Conservation (phyloP, 768 basidiomycete species). For the Suillus luteus region DNA sequence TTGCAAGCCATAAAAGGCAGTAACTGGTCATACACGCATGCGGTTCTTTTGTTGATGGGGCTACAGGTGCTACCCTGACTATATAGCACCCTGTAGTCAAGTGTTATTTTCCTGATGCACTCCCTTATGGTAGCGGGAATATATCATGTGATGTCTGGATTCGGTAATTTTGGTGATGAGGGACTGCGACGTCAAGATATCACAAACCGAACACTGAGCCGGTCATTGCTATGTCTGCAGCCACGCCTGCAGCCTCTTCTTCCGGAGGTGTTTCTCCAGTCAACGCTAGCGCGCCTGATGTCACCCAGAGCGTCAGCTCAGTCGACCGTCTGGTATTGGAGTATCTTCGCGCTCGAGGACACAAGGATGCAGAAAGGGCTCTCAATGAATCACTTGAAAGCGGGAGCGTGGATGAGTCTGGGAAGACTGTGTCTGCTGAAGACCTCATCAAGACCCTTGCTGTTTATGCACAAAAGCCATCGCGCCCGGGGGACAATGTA, state of each 20-base stretch:
- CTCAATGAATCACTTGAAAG: conserved; percentile 43
- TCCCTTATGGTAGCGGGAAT: too few species aligned
- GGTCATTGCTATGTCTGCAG: conserved; percentile 29
- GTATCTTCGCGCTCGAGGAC: conserved; percentile 50
- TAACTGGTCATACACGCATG: too few species aligned
- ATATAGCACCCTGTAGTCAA: too few species aligned
- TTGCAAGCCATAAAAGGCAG: too few species aligned
- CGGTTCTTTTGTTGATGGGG: too few species aligned
- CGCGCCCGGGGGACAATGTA: conserved; percentile 67
- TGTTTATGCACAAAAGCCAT: conserved; percentile 69
- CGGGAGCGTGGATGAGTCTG: conserved; percentile 35
- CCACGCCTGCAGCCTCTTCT: conserved; percentile 38
- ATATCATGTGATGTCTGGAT: too few species aligned
- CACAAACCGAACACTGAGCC: not conserved
- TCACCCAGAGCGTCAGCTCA: conserved; percentile 20
- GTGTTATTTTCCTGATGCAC: too few species aligned
- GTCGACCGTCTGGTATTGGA: conserved; percentile 47
- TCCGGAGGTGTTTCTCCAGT: conserved; percentile 36
- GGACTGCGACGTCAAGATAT: not conserved
- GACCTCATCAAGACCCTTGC: conserved; percentile 60
- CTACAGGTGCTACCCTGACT: too few species aligned
- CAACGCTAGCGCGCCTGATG: conserved; percentile 29
- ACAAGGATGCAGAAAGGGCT: conserved; percentile 45
- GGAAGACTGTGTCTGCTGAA: conserved; percentile 46
- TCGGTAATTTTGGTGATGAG: too few species aligned